These are phyloP conservation scores for Lodderomyces margitis DNA, from an alignment of 1,139 yeast genomes.

Conservation along the genomic window DNA sequence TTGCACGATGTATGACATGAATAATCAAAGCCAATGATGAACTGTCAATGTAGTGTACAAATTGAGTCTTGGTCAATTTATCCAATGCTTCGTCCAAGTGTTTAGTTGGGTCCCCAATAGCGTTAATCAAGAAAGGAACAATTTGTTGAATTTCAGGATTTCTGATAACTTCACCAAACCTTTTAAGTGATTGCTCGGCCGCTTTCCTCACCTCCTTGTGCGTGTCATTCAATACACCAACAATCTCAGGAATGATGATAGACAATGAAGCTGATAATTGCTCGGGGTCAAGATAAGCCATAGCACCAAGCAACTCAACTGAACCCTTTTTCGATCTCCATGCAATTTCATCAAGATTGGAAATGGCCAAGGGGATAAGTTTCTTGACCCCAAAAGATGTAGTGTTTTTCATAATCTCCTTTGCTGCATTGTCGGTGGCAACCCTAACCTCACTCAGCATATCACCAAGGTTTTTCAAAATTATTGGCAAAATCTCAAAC, in stretches of 20 bases:
- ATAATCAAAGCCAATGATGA: slow-evolving; percentile 94
- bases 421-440: slow-evolving; percentile 86
- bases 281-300: slow-evolving; percentile 96
- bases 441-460: slow-evolving; percentile 79
- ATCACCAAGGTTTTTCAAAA: slow-evolving; percentile 83
- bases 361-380: slow-evolving; percentile 85
- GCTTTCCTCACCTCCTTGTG: slow-evolving; percentile 97
- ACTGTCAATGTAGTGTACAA: slow-evolving; percentile 96
- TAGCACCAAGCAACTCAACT: slow-evolving; percentile 91
- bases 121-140: slow-evolving; percentile 86
- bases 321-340: slow-evolving; percentile 99
- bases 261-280: slow-evolving; percentile 89
- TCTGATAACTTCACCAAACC: slow-evolving; percentile 95
- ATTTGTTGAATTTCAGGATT: slow-evolving; percentile 93
- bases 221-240: slow-evolving; percentile 88
- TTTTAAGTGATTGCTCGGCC: slow-evolving; percentile 82
- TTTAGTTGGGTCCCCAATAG: slow-evolving; percentile 94
- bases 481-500: slow-evolving; percentile 78
- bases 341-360: slow-evolving; percentile 81
- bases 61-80: slow-evolving; percentile 82
- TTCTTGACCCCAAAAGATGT: slow-evolving; percentile 91
- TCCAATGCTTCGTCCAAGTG: slow-evolving; percentile 87
- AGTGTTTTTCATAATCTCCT: slow-evolving; percentile 84
- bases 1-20: slow-evolving; percentile 93
- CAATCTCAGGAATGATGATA: slow-evolving; percentile 91